Evolutionary conservation across 768 basidiomycete genomes (phyloP).

Genomic region (Trametes meyenii): DNA sequence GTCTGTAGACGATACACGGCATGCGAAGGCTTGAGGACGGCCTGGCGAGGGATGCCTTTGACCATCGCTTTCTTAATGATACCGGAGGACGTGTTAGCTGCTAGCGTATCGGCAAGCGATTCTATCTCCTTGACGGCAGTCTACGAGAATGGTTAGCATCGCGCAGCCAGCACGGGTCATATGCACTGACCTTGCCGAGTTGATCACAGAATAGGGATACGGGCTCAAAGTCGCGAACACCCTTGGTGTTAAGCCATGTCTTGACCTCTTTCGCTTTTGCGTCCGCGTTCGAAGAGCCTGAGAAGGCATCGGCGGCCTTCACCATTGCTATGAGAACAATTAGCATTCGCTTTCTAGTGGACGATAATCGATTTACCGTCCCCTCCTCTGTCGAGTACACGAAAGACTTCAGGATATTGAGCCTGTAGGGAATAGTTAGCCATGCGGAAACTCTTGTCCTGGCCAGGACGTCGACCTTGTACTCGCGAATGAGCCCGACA

Average conservation of each 20-base stretch:
- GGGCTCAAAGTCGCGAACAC: conserved; percentile 88
- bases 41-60: conserved; percentile 89
- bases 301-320: conserved; percentile 60
- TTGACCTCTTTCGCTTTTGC: conserved; percentile 75
- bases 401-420: conserved; percentile 85
- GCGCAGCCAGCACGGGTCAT: neutral
- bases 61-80: conserved; percentile 91
- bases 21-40: conserved; percentile 91
- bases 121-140: conserved; percentile 82
- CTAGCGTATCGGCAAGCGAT: conserved; percentile 68
- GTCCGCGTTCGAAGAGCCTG: conserved; percentile 62
- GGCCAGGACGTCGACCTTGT: conserved; percentile 57
- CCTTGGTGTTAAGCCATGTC: conserved; percentile 83
- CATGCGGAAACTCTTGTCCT: neutral
- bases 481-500: conserved; percentile 76
- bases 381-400: conserved; percentile 65
- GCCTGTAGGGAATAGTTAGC: conserved; percentile 40
- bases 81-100: conserved; percentile 56
- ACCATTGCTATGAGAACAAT: conserved; percentile 64
- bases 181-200: conserved; percentile 69
- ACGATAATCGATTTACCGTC: conserved; percentile 56
- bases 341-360: conserved; percentile 1
- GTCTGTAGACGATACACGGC: conserved; percentile 87
- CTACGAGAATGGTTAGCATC: conserved; percentile 40
- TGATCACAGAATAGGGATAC: conserved; percentile 93